Percentiles rank a stretch among this genome's conserved stretches.
Evolutionary conservation across 2,329 filamentous ascomycete species (phyloP).

Genomic region (Penicillium psychrosexuale): DNA sequence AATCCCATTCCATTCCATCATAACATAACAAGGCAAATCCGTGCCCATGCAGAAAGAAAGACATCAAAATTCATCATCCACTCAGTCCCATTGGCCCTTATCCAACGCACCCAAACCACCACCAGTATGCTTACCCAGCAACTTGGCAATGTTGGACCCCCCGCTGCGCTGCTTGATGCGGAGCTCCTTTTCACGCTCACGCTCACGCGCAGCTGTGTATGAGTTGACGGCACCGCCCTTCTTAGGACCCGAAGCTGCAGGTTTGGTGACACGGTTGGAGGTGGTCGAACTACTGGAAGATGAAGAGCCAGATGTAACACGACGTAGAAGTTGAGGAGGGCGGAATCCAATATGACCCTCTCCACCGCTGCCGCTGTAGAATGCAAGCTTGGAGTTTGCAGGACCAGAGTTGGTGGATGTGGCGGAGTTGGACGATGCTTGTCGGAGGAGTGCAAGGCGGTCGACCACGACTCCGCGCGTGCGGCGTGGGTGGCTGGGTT

Average conservation of each 20-base stretch:
- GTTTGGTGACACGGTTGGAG: constrained; percentile 30
- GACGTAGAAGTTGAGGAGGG: constrained; percentile 32
- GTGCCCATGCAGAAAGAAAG: background rate
- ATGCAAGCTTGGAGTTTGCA: constrained; percentile 31
- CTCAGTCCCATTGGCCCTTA: constrained; percentile 43
- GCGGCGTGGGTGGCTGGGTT: constrained; percentile 37
- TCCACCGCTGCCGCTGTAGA: constrained; percentile 26
- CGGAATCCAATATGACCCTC: constrained; percentile 32
- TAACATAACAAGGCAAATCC: background rate
- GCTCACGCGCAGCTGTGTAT: constrained; percentile 54
- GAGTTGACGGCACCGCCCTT: constrained; percentile 60
- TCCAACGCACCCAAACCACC: constrained; percentile 38
- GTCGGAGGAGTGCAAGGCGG: constrained; percentile 43
- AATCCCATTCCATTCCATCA: background rate
- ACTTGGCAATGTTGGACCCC: constrained; percentile 31
- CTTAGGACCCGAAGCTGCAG: constrained; percentile 50
- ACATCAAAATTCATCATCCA: background rate
- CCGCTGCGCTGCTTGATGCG: constrained; percentile 49
- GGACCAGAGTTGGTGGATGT: constrained; percentile 21
- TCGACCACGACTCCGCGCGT: constrained; percentile 45
- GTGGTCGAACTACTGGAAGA: constrained; percentile 22
- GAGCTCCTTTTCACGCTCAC: constrained; percentile 56
- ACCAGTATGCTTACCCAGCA: constrained; percentile 41
- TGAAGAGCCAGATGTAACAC: constrained; percentile 30
- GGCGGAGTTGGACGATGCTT: constrained; percentile 46